Percentiles rank a stretch among this genome's conserved stretches.
Conservation (phyloP, 2,329 filamentous ascomycete species). For the Penicillium carneum region DNA sequence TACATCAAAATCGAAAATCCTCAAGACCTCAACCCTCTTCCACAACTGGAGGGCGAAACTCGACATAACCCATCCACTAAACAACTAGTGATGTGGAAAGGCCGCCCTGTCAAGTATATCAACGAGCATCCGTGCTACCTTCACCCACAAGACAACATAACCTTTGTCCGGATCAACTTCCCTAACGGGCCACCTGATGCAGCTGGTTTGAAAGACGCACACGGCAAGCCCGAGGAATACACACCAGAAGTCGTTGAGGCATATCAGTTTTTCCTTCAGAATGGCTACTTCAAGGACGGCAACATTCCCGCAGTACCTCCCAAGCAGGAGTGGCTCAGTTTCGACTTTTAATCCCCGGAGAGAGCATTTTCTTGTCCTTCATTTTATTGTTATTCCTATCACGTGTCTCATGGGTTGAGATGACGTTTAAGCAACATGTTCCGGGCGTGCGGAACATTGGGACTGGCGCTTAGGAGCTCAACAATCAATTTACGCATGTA, state of each 20-base stretch:
- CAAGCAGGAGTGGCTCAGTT: constrained; percentile 74
- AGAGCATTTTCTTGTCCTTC: background rate
- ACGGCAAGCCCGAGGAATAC: constrained; percentile 61
- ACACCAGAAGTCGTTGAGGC: constrained; percentile 63
- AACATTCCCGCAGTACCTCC: constrained; percentile 80
- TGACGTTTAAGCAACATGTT: background rate
- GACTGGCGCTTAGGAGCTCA: constrained; percentile 9
- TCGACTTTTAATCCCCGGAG: constrained; percentile 66
- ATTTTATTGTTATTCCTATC: background rate
- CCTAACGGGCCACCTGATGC: constrained; percentile 69
- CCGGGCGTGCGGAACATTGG: constrained; percentile 1
- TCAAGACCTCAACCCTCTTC: constrained; percentile 46
- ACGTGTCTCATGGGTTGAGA: background rate
- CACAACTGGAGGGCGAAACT: constrained; percentile 49
- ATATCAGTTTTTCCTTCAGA: constrained; percentile 70
- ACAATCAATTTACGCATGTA: background rate
- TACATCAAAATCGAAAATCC: constrained; percentile 39
- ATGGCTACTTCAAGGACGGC: constrained; percentile 73
- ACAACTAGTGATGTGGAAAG: constrained; percentile 67
- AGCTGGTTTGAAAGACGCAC: constrained; percentile 55
- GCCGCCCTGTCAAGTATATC: constrained; percentile 68
- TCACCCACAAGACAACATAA: constrained; percentile 61
- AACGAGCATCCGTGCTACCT: constrained; percentile 59
- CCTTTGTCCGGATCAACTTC: constrained; percentile 73
- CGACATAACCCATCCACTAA: constrained; percentile 45